Percentiles rank a stretch among this genome's conserved stretches.
phyloP scores from a whole-genome alignment of 257 asterid genomes.

The Orobanche coerulescens region DNA sequence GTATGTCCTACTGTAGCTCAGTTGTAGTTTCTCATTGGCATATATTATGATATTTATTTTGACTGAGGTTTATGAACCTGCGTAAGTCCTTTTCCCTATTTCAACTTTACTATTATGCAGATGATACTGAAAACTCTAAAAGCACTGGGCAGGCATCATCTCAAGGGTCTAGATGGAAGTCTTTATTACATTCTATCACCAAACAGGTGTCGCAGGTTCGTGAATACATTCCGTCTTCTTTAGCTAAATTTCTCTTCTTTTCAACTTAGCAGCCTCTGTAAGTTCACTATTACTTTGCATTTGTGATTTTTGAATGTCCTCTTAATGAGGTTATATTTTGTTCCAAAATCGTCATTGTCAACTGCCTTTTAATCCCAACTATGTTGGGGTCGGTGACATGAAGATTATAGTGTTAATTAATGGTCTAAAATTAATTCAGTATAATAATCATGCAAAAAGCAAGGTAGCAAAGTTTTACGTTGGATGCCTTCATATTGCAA shows the following conservation, averaged over 20 bases:
- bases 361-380: no score
- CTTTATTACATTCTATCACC: slow-evolving; percentile 61
- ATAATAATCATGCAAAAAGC: no score
- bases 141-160: slow-evolving; percentile 39
- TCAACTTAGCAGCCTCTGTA: slow-evolving; percentile 4
- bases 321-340: background rate
- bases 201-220: slow-evolving; percentile 96
- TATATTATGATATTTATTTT: background rate
- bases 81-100: slow-evolving; percentile 18
- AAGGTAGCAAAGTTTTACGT: no score
- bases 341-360: background rate
- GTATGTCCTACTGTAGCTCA: background rate
- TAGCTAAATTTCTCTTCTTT: slow-evolving; percentile 7
- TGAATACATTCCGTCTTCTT: slow-evolving; percentile 24
- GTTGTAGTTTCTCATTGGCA: background rate
- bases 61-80: background rate
- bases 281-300: slow-evolving; percentile 6
- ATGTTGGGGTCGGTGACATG: no score
- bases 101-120: slow-evolving; percentile 32
- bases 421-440: no score
- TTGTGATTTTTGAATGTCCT: slow-evolving; percentile 9
- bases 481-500: no score
- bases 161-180: slow-evolving; percentile 79
- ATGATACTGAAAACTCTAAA: slow-evolving; percentile 40
- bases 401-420: no score